Conservation (phyloP, 176 grass and related monocot genomes). For the Aegilops umbellulata region DNA sequence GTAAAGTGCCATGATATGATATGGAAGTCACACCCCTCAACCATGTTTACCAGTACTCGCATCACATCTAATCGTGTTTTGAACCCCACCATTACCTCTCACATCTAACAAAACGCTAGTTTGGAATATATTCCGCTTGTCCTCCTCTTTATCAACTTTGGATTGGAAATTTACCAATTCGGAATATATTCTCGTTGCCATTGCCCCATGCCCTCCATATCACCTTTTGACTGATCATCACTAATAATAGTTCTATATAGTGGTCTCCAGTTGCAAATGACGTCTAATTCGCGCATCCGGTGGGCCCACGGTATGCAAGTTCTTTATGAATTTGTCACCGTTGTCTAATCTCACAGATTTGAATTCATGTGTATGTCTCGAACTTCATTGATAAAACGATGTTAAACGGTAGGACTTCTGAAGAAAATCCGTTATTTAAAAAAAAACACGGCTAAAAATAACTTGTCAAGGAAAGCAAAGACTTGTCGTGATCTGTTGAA, state of each 20-base stretch:
- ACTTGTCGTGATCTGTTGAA: background rate
- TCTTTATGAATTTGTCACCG: background rate
- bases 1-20: no score
- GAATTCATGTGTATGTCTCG: background rate
- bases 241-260: background rate
- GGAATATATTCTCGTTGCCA: conserved; percentile 35
- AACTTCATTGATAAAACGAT: background rate
- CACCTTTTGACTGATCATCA: background rate
- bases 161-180: conserved; percentile 30
- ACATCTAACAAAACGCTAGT: background rate
- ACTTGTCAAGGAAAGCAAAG: background rate
- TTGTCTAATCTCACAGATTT: background rate
- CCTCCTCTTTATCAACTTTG: conserved; percentile 31
- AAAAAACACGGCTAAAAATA: background rate
- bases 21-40: no score
- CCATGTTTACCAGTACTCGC: background rate
- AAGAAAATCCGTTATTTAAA: no score
- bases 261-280: background rate
- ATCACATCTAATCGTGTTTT: background rate
- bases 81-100: background rate
- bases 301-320: background rate
- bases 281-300: background rate
- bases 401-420: background rate
- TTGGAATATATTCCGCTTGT: conserved; percentile 39
- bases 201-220: background rate